Evolutionary conservation across 352 stramenopile species (phyloP).

Genomic region (Peronospora farinosa): DNA sequence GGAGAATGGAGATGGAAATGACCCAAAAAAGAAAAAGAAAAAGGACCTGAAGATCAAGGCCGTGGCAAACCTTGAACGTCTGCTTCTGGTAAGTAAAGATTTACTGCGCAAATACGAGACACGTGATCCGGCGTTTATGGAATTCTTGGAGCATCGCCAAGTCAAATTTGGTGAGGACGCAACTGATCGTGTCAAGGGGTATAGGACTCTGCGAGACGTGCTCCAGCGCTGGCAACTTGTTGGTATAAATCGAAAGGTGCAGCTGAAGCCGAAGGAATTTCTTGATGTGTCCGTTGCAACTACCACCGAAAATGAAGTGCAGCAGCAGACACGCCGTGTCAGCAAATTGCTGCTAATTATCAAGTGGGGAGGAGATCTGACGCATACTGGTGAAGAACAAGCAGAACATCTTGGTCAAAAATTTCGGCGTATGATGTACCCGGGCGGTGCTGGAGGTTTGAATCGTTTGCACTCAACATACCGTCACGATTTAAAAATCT

Average conservation of each 20-base stretch:
- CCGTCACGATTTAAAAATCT: slow-evolving; percentile 99
- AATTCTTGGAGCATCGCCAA: slow-evolving; percentile 62
- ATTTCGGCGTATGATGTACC: slow-evolving; percentile 87
- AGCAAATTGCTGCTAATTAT: slow-evolving; percentile 97
- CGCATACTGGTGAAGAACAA: slow-evolving; percentile 94
- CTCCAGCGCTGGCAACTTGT: slow-evolving; percentile 94
- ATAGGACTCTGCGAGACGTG: slow-evolving; percentile 90
- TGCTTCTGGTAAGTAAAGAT: slow-evolving; percentile 74
- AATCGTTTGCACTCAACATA: slow-evolving; percentile 99
- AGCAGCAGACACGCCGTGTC: slow-evolving; percentile 27
- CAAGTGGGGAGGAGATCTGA: slow-evolving; percentile 99
- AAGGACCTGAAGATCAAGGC: slow-evolving; percentile 87
- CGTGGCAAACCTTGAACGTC: slow-evolving; percentile 65
- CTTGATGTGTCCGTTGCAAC: slow-evolving; percentile 21
- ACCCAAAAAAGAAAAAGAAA: slow-evolving; percentile 46
- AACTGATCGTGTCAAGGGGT: slow-evolving; percentile 74
- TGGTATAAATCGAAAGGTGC: slow-evolving; percentile 98
- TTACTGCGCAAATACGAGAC: slow-evolving; percentile 62
- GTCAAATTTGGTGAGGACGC: slow-evolving; percentile 52
- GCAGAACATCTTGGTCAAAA: slow-evolving; percentile 91
- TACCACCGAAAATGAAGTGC: slow-evolving; percentile 26
- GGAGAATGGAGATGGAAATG: slow-evolving; percentile 24
- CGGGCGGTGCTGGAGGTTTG: slow-evolving; percentile 90
- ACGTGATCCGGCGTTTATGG: slow-evolving; percentile 49
- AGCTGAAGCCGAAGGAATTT: slow-evolving; percentile 84